A percentile compares a stretch with the other conserved stretches of the same genome.
These are phyloP conservation scores for Stagonosporopsis cucurbitacearum DNA, from an alignment of 2,329 filamentous ascomycete genomes.

Conservation along the genomic window DNA sequence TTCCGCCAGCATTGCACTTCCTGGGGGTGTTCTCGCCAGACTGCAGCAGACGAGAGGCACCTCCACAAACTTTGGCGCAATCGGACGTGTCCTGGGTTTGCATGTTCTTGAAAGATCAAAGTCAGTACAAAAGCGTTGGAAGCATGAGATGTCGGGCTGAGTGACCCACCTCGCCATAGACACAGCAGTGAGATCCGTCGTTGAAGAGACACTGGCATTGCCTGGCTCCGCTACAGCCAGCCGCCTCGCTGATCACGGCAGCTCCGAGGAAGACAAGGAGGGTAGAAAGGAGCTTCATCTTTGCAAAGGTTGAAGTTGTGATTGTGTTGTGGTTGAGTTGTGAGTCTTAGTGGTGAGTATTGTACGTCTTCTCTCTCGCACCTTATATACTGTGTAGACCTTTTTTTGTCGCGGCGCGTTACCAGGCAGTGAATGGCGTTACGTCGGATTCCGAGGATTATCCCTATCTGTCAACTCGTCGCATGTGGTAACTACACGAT, in stretches of 20 bases:
- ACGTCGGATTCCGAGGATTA: not conserved
- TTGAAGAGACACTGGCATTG: not conserved
- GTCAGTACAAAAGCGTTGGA: not conserved
- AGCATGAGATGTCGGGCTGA: not conserved
- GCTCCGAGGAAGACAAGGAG: not conserved
- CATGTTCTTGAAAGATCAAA: not conserved
- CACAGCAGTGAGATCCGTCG: not conserved
- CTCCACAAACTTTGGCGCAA: not conserved
- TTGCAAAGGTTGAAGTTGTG: not conserved
- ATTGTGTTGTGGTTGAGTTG: not conserved
- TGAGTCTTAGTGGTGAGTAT: too few relatives aligned
- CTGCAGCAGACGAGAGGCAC: not conserved
- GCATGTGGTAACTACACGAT: not conserved
- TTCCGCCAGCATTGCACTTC: not conserved
- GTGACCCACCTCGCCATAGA: not conserved
- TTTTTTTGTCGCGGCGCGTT: not conserved
- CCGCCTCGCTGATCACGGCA: not conserved
- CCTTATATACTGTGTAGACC: not conserved
- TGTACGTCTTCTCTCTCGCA: not conserved
- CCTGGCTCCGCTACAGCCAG: not conserved
- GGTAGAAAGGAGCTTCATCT: not conserved
- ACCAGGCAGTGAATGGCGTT: not conserved
- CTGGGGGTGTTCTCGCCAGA: not conserved
- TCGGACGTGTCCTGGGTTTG: not conserved
- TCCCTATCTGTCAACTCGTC: not conserved